These are phyloP conservation scores for Ramularia collo-cygni DNA, from an alignment of 2,329 filamentous ascomycete species.

Conservation along the genomic window DNA sequence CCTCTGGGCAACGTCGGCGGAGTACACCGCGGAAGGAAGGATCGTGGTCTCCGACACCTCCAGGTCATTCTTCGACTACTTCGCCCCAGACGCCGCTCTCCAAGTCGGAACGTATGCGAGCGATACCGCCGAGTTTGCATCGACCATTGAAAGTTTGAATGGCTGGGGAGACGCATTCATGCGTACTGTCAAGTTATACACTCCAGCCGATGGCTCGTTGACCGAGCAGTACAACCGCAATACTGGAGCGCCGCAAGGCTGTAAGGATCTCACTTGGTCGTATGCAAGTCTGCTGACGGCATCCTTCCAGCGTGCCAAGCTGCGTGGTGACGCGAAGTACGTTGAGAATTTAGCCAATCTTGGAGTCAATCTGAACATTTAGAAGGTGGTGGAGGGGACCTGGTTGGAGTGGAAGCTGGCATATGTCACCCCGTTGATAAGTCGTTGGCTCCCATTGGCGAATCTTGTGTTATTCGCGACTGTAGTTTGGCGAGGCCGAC, in stretches of 20 bases:
- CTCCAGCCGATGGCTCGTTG: constrained; percentile 22
- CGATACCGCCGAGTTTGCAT: constrained; percentile 17
- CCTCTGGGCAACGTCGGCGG: constrained; percentile 22
- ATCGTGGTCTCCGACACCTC: constrained; percentile 25
- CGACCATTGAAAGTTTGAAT: constrained; percentile 21
- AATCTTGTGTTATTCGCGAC: too few species aligned
- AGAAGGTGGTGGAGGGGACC: too few species aligned
- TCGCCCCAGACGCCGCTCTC: constrained; percentile 22
- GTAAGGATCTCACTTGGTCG: constrained; percentile 29
- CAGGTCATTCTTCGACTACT: constrained; percentile 30
- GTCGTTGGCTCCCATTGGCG: too few species aligned
- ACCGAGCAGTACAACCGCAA: constrained; percentile 29
- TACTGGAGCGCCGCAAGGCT: constrained; percentile 23
- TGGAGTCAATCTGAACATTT: constrained; percentile 15
- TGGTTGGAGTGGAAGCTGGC: too few species aligned
- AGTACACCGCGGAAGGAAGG: constrained; percentile 16
- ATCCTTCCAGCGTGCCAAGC: constrained; percentile 24
- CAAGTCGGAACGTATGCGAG: constrained; percentile 20
- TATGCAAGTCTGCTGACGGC: constrained; percentile 30
- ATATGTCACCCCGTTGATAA: too few species aligned
- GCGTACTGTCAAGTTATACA: constrained; percentile 28
- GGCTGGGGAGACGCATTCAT: constrained; percentile 33
- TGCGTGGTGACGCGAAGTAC: constrained; percentile 16
- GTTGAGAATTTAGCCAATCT: constrained; percentile 20
- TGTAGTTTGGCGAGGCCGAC: too few species aligned